A percentile compares a stretch with the other conserved stretches of the same genome.
phyloP scores from a whole-genome alignment of 495 filamentous ascomycete genomes.

The Parathielavia hyrcaniae region DNA sequence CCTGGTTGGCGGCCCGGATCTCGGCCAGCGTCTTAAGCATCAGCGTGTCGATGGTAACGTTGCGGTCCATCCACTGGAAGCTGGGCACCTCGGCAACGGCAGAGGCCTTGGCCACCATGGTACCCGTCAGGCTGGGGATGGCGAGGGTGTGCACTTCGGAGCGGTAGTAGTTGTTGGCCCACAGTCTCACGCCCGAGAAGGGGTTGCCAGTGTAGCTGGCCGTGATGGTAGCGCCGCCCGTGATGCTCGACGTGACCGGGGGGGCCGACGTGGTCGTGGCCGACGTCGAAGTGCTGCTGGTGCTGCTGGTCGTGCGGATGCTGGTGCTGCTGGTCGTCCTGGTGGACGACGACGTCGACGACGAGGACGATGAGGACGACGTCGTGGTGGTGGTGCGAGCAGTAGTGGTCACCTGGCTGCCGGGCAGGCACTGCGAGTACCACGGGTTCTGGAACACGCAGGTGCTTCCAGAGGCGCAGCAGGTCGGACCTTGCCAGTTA shows the following conservation, averaged over 20 bases:
- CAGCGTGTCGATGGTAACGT: constrained; percentile 54
- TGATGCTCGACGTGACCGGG: constrained; percentile 10
- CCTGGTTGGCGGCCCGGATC: constrained; percentile 51
- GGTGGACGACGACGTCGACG: background rate
- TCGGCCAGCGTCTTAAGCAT: constrained; percentile 45
- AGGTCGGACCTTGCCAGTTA: constrained; percentile 44
- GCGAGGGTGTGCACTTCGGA: constrained; percentile 49
- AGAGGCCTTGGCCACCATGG: constrained; percentile 43
- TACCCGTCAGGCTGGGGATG: constrained; percentile 41
- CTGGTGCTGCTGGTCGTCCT: constrained; percentile 9
- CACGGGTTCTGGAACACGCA: constrained; percentile 42
- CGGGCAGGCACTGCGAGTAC: constrained; percentile 47
- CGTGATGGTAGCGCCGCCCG: constrained; percentile 20
- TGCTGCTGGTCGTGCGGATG: constrained; percentile 16
- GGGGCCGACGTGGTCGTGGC: constrained; percentile 5
- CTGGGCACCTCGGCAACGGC: constrained; percentile 61
- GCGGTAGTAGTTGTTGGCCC: constrained; percentile 54
- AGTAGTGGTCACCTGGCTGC: constrained; percentile 22
- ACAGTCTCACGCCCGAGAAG: constrained; percentile 48
- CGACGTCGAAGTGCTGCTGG: background rate
- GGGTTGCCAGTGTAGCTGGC: constrained; percentile 47
- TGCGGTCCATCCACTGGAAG: constrained; percentile 63
- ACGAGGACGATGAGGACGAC: background rate
- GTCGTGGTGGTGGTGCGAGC: background rate
- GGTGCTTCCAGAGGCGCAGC: constrained; percentile 39